Base-by-base conservation (phyloP, 2,329 filamentous ascomycete species). In the Aureobasidium musti region DNA sequence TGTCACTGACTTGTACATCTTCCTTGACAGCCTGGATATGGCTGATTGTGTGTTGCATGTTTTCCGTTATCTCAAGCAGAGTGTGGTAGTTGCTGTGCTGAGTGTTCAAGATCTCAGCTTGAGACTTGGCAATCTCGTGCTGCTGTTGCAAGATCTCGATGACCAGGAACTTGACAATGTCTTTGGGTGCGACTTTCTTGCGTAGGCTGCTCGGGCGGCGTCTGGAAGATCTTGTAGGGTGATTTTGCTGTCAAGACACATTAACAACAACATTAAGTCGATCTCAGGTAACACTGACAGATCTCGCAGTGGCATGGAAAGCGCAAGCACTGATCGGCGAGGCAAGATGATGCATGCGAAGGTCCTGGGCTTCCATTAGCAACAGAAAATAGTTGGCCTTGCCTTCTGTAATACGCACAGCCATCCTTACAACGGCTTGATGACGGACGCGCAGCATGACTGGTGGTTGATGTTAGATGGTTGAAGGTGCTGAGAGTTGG, bases 1-100 rank as follows among this genome's bases (percentile, higher is more conserved):
- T 61, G 57, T 61, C 57, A n/a, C 57, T 61, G 41, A 61, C 11
- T 23, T 61, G 39, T 14, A 61, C 57, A 19, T 49, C 57, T 23
- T 61, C 57, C 14, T 61, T 33, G 57, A 49, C 28, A 7, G 11
- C n/a, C 14, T 49, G 14, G 2, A 61, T 49, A 30, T 37, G 26
- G 28, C 26, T 14, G 28, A 61, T 41, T 14, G 30, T 47, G 41
- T 61, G 57, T 41, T 61, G 7, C 57, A 61, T 39, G 19, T 37
- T 61, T 3, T 28, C 30, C 3, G 57, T 61, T 5, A 41, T 37
- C 30, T 61, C 41, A 3, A 61, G 41, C 11, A 61, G 21, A 13
- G 13, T 23, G 43, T 61, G 57, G 14, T 61, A 49, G 11, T 61
- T 61, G 39, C 45, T 47, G 57, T 49, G 57, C 11, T 59, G 54